A percentile compares a stretch with the other conserved stretches of the same genome.
Evolutionary conservation across 2,329 filamentous ascomycete genomes (phyloP).

Genomic region (Cylindrodendrum hubeiense): DNA sequence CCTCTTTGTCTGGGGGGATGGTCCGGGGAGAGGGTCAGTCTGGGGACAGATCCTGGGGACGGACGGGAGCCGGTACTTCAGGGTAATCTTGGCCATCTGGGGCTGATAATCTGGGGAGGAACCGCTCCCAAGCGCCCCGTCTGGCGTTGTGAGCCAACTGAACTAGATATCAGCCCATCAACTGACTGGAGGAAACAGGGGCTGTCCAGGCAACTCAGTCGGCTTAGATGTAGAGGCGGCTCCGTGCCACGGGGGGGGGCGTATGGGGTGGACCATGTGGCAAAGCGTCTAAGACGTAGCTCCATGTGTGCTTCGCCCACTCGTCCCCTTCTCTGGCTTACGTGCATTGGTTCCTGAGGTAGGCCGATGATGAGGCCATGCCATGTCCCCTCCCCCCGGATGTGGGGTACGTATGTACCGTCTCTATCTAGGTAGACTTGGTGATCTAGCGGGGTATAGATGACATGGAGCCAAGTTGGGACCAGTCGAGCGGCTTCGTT

Average conservation of each 20-base stretch:
- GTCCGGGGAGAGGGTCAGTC: neutral
- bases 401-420: constrained; percentile 20
- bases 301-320: constrained; percentile 7
- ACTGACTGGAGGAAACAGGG: constrained; percentile 15
- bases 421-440: constrained; percentile 7
- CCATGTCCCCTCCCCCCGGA: neutral
- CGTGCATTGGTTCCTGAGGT: constrained; percentile 20
- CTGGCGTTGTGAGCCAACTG: constrained; percentile 15
- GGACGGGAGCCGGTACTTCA: neutral
- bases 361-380: constrained; percentile 18
- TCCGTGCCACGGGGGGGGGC: constrained; percentile 19
- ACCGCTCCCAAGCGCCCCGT: constrained; percentile 1
- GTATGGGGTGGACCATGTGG: constrained; percentile 22
- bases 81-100: constrained; percentile 6
- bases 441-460: constrained; percentile 7
- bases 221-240: constrained; percentile 6
- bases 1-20: neutral
- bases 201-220: constrained; percentile 8
- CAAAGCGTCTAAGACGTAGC: neutral
- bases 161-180: constrained; percentile 14
- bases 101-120: constrained; percentile 16
- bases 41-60: constrained; percentile 18
- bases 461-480: neutral
- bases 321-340: constrained; percentile 11
- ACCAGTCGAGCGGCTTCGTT: constrained; percentile 9